Evolutionary conservation across 75 land plant genomes (phyloP).

Genomic region (Pinus albicaulis): DNA sequence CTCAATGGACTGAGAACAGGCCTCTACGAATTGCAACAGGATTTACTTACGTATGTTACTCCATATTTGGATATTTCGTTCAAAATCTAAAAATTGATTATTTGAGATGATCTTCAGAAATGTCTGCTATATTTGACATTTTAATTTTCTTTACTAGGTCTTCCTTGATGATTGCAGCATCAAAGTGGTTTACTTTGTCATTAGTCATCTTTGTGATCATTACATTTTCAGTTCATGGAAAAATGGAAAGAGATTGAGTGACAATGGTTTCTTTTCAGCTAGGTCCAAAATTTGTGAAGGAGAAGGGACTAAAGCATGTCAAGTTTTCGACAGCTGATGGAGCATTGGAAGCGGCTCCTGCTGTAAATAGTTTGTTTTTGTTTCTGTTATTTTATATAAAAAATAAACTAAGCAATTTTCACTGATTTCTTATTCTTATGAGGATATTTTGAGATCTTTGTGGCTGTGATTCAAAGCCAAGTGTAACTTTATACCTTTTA

Average conservation of each 20-base stretch:
- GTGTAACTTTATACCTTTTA: neutral
- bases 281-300: conserved; percentile 67
- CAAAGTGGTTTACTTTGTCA: neutral
- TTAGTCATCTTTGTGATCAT: neutral
- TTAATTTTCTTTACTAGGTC: neutral
- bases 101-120: neutral
- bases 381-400: too few species aligned
- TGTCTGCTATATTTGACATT: neutral
- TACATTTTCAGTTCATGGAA: neutral
- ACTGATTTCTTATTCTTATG: neutral
- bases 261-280: conserved; percentile 42
- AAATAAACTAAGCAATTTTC: neutral
- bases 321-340: conserved; percentile 92
- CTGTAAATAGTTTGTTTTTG: conserved; percentile 42
- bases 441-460: neutral
- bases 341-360: conserved; percentile 97
- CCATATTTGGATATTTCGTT: neutral
- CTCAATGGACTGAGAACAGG: conserved; percentile 77
- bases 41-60: conserved; percentile 66
- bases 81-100: neutral
- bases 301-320: conserved; percentile 81
- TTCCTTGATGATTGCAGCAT: neutral
- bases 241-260: neutral
- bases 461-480: neutral
- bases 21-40: conserved; percentile 95